These are phyloP conservation scores for Apiospora koreana DNA, from an alignment of 2,329 filamentous ascomycete species.

Conservation along the genomic window DNA sequence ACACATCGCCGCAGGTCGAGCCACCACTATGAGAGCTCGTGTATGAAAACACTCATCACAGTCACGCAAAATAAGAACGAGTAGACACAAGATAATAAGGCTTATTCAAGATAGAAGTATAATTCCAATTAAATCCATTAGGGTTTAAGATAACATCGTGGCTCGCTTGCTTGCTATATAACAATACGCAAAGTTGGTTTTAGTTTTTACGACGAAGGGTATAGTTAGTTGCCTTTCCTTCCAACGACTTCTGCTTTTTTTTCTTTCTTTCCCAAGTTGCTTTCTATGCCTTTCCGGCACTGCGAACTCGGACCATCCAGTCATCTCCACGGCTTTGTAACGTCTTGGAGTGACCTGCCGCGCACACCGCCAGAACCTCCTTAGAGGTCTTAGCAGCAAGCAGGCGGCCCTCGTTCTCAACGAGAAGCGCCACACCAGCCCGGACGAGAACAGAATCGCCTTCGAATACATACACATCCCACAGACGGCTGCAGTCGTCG, in stretches of 20 bases:
- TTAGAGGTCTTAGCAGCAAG: slow-evolving; percentile 46
- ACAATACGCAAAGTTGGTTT: not conserved
- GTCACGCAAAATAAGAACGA: not conserved
- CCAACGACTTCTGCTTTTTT: not conserved
- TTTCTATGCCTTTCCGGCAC: slow-evolving; percentile 22
- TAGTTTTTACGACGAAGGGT: not conserved
- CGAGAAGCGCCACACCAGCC: slow-evolving; percentile 68
- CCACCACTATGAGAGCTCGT: too few relatives aligned
- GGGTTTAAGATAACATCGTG: slow-evolving; percentile 1
- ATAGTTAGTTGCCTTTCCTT: not conserved
- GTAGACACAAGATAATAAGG: not conserved
- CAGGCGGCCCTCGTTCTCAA: slow-evolving; percentile 53
- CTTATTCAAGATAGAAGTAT: slow-evolving; percentile 1
- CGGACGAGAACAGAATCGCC: slow-evolving; percentile 72
- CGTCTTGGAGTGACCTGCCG: slow-evolving; percentile 28
- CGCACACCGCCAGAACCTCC: slow-evolving; percentile 43
- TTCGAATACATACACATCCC: slow-evolving; percentile 84
- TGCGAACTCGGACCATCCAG: slow-evolving; percentile 29
- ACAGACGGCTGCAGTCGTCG: slow-evolving; percentile 71
- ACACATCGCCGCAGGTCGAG: too few relatives aligned
- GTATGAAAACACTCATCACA: not conserved
- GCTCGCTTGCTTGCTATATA: slow-evolving; percentile 6
- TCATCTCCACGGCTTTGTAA: slow-evolving; percentile 26
- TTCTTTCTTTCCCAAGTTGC: not conserved
- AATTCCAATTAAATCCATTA: slow-evolving; percentile 10